Evolutionary conservation across 2,329 filamentous ascomycete genomes (phyloP), one percentile per base, ranked within the genome.

Genomic region (Cladosporium phlei): DNA sequence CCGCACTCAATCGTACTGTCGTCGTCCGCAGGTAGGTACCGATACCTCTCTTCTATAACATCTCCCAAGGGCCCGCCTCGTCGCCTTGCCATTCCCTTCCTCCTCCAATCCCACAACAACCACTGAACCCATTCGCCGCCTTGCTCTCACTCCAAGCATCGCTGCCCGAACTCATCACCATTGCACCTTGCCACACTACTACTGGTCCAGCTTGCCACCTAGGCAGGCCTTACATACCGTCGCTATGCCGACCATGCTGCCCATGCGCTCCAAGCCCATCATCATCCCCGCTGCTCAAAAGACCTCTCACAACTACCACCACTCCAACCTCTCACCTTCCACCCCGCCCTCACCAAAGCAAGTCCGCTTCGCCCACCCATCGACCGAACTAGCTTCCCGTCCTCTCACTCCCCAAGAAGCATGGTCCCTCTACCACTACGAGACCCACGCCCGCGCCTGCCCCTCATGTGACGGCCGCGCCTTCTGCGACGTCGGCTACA

Each of bases 351-450:
- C 60, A 19, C 53, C 58, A 33, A 63, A 63, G 46, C 47, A 51
- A 3, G 61, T 63, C 19, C 58, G 54, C 34, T 64, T 65, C 38
- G 61, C 57, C 21, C 52, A 57, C 6, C 48, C 45, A 11, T 49
- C 50, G 22, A 37, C 49, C 38, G 34, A 53, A 55, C 19, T 61
- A 16, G 58, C 68, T 55, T 68, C 67, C 4, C 66, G 71, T 38
- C 67, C 68, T 21, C 57, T 69, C 28, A 68, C 64, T 49, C 56
- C 58, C 4, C 54, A 62, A 28, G 71, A 74, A 59, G 66, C 64
- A 51, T 72, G 70, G 70, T 66, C 68, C 2, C 57, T 70, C 46
- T 71, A 72, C 61, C 59, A 72, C 63, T 74, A 72, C 49, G 71
- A 74, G 55, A 63, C 59, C 49, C 72, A 75, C 59, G 69, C 70